Evolutionary conservation across 495 filamentous ascomycete genomes (phyloP).

Genomic region (Xeromyces bisporus): DNA sequence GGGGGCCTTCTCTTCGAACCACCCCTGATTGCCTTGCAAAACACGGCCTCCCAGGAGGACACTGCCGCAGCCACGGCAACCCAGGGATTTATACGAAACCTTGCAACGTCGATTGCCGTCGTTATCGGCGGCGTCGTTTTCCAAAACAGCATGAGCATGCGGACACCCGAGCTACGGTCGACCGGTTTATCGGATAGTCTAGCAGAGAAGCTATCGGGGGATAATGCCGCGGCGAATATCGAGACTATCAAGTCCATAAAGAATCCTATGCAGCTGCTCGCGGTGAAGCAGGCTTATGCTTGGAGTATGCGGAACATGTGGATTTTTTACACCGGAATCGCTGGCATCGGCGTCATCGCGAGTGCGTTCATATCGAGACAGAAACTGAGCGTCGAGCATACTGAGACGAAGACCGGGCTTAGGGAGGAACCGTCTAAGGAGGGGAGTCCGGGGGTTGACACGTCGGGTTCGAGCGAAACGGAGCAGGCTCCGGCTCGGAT

Average conservation of each 20-base stretch:
- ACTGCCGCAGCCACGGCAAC: conserved; percentile 65
- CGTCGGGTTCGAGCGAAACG: neutral
- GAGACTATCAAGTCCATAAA: conserved; percentile 24
- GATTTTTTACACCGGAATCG: conserved; percentile 41
- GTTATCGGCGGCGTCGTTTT: conserved; percentile 74
- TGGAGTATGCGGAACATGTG: conserved; percentile 45
- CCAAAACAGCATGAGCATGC: conserved; percentile 39
- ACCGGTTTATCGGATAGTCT: conserved; percentile 28
- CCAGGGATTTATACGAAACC: conserved; percentile 54
- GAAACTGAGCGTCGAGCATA: conserved; percentile 39
- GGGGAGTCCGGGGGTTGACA: neutral
- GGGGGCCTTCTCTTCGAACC: conserved; percentile 34
- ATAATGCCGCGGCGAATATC: conserved; percentile 36
- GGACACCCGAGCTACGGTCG: conserved; percentile 17
- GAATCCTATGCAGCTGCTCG: conserved; percentile 26
- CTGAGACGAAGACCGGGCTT: conserved; percentile 38
- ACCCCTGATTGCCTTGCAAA: conserved; percentile 66
- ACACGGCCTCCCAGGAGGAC: conserved; percentile 47
- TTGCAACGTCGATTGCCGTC: conserved; percentile 54
- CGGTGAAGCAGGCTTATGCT: conserved; percentile 38
- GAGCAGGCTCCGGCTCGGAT: neutral
- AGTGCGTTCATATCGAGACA: conserved; percentile 36
- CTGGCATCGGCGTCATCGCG: conserved; percentile 30
- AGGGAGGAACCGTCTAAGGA: conserved; percentile 7
- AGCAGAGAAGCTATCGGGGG: conserved; percentile 26